Evolutionary conservation across 371 early-diverging fungal species (phyloP).

Genomic region (Mucor piriformis): DNA sequence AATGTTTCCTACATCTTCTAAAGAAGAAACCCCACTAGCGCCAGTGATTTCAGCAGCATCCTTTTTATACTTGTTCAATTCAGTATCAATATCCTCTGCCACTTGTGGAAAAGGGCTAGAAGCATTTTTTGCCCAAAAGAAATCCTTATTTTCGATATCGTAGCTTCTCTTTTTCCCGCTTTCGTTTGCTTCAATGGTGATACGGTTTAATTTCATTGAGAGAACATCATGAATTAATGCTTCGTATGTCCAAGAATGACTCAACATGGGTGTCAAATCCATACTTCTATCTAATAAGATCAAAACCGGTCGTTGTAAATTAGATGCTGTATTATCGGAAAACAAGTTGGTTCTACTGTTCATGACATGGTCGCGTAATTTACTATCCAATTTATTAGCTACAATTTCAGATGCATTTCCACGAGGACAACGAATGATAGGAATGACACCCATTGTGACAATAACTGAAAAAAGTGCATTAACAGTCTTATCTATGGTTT

Average conservation of each 20-base stretch:
- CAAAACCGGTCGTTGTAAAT: slow-evolving; percentile 73
- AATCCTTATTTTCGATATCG: slow-evolving; percentile 90
- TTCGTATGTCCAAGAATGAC: slow-evolving; percentile 98
- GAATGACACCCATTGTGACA: slow-evolving; percentile 89
- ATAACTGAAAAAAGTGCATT: slow-evolving; percentile 88
- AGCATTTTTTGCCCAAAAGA: slow-evolving; percentile 95
- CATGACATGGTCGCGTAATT: slow-evolving; percentile 88
- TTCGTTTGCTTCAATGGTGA: slow-evolving; percentile 63
- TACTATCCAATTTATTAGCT: slow-evolving; percentile 84
- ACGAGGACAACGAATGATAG: slow-evolving; percentile 87
- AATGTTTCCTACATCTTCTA: slow-evolving; percentile 84
- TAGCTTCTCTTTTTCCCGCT: slow-evolving; percentile 70
- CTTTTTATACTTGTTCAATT: slow-evolving; percentile 88
- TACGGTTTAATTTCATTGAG: slow-evolving; percentile 89
- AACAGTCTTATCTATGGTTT: slow-evolving; percentile 77
- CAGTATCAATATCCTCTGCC: slow-evolving; percentile 92
- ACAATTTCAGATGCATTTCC: slow-evolving; percentile 95
- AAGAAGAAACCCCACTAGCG: slow-evolving; percentile 79
- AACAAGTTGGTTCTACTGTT: slow-evolving; percentile 84
- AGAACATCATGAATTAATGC: slow-evolving; percentile 97
- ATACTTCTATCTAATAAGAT: slow-evolving; percentile 94
- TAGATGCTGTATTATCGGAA: slow-evolving; percentile 54
- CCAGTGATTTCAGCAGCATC: slow-evolving; percentile 93
- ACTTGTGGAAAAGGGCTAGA: slow-evolving; percentile 97
- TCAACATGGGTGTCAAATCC: slow-evolving; percentile 94